These are phyloP conservation scores for Xerocomus spinulosus DNA, from an alignment of 768 basidiomycete species.

Conservation along the genomic window DNA sequence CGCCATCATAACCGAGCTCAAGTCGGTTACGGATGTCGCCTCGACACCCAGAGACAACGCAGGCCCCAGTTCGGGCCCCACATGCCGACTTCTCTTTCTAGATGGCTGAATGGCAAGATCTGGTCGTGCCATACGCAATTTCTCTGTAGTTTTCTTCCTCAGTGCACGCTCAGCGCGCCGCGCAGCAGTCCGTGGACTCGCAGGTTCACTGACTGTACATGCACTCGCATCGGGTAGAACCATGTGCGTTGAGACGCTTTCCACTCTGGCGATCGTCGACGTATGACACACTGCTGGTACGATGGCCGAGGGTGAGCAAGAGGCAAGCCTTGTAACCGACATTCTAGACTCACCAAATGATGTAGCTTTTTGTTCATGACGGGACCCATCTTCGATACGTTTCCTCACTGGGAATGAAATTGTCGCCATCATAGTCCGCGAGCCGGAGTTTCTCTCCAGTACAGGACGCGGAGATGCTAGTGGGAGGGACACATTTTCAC, in stretches of 20 bases:
- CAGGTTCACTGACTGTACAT: not conserved
- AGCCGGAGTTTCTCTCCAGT: not conserved
- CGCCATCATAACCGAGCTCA: not conserved
- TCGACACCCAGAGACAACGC: not conserved
- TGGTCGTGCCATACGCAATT: conserved; percentile 42
- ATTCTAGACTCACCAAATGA: not conserved
- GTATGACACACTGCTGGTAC: not conserved
- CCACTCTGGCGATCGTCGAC: not conserved
- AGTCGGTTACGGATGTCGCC: not conserved
- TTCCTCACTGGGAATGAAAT: conserved; percentile 23
- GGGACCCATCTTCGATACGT: not conserved
- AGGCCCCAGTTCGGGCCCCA: not conserved
- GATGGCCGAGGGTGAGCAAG: conserved; percentile 6
- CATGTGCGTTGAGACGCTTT: not conserved
- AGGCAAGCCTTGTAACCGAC: not conserved
- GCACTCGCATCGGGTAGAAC: not conserved
- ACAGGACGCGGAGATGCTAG: not conserved
- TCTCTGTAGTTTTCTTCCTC: conserved; percentile 32
- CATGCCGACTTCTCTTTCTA: conserved; percentile 13
- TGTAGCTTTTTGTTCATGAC: conserved; percentile 1
- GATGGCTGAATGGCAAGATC: conserved; percentile 33
- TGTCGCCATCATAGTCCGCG: conserved; percentile 2
- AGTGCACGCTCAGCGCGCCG: conserved; percentile 19
- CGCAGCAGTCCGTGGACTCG: conserved; percentile 18
- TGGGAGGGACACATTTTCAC: not conserved